Percentiles rank a stretch among this genome's conserved stretches.
phyloP scores from a whole-genome alignment of 1,284 basidiomycete genomes.

The Spongiforma sp. region DNA sequence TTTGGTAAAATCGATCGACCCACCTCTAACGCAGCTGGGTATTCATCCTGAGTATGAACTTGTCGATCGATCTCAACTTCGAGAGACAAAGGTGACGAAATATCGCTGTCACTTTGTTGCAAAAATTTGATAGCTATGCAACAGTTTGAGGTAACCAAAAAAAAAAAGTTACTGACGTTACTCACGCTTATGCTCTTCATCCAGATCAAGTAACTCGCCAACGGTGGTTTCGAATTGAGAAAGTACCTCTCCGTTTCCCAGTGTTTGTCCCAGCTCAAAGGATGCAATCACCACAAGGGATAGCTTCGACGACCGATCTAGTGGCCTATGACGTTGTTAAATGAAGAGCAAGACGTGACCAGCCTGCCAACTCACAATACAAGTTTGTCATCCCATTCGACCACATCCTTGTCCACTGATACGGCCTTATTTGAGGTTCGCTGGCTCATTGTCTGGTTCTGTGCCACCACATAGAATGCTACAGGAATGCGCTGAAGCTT shows the following conservation, averaged over 20 bases:
- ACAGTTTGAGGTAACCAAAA: neutral
- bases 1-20: neutral
- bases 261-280: neutral
- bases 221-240: neutral
- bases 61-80: neutral
- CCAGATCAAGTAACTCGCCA: neutral
- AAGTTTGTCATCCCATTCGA: slow-evolving; percentile 1
- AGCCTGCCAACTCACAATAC: neutral
- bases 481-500: neutral
- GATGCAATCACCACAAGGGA: neutral
- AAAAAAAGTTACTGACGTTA: neutral
- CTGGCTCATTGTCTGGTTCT: neutral
- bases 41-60: neutral
- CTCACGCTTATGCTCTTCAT: neutral
- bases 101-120: neutral
- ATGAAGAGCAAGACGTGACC: neutral
- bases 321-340: neutral
- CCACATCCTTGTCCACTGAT: neutral
- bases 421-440: neutral
- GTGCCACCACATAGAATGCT: neutral
- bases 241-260: neutral
- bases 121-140: neutral
- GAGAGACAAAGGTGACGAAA: neutral
- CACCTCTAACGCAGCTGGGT: neutral
- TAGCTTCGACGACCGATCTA: neutral